Conservation (phyloP, 2,329 filamentous ascomycete genomes). For the Gaeumannomyces sp. region DNA sequence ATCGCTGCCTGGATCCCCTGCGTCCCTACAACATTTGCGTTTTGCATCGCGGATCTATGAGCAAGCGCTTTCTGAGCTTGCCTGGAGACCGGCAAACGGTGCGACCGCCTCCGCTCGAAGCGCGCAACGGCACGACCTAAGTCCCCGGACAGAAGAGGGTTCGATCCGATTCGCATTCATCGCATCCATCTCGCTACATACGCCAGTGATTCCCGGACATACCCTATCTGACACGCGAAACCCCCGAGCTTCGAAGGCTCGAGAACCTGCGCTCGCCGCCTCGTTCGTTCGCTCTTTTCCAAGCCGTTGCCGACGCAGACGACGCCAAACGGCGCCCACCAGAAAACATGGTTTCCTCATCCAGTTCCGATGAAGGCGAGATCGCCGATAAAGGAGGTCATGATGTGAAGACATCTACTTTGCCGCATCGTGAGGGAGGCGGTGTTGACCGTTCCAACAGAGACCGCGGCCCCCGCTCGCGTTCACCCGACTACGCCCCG, state of each 20-base stretch:
- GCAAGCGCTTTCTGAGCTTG: background rate
- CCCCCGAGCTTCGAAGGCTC: background rate
- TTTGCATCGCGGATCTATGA: background rate
- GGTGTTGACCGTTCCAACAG: conserved; percentile 91
- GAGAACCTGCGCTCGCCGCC: background rate
- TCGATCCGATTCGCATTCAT: background rate
- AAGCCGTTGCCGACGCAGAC: background rate
- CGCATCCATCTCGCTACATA: background rate
- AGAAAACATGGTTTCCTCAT: conserved; percentile 27
- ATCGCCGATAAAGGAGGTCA: conserved; percentile 66
- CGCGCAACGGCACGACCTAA: background rate
- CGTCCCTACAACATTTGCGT: too few species aligned
- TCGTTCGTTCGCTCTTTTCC: background rate
- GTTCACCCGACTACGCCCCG: conserved; percentile 46
- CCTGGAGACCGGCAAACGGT: background rate
- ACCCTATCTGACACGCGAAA: background rate
- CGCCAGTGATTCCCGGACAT: background rate
- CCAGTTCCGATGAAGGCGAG: conserved; percentile 80
- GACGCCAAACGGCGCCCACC: background rate
- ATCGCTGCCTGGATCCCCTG: background rate
- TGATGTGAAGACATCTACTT: conserved; percentile 79
- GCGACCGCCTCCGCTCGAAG: background rate
- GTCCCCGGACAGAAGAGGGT: background rate
- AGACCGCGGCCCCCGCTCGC: conserved; percentile 57
- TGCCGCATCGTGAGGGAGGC: conserved; percentile 65